Conservation (phyloP, 352 stramenopile species). For the Pythium sukuiense region DNA sequence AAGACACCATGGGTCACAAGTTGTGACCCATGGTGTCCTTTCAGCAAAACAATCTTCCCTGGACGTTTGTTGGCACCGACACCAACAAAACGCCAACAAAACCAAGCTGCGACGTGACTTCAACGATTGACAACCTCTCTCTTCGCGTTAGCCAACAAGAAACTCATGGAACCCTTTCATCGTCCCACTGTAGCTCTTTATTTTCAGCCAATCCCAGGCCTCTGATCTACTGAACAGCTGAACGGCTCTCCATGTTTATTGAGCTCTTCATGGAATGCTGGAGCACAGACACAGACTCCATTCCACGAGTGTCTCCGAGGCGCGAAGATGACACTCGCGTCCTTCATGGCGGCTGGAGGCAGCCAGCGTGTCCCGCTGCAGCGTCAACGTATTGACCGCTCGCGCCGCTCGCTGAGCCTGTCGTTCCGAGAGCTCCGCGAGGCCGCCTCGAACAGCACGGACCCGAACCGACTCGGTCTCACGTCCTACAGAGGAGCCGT, state of each 20-base stretch:
- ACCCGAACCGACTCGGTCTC: slow-evolving; percentile 33
- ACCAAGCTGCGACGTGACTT: not conserved
- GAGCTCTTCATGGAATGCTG: slow-evolving; percentile 2
- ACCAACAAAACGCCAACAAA: not conserved
- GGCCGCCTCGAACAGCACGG: not conserved
- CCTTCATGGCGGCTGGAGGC: not conserved
- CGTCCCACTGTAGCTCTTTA: not conserved
- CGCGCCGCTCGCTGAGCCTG: slow-evolving; percentile 4
- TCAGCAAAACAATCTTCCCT: not conserved
- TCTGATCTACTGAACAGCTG: not conserved
- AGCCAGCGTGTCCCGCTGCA: slow-evolving; percentile 13
- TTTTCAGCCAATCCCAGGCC: not conserved
- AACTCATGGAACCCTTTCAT: not conserved
- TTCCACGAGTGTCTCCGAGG: not conserved
- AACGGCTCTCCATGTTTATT: not conserved
- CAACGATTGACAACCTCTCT: not conserved
- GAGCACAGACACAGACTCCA: not conserved
- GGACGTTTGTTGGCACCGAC: not conserved
- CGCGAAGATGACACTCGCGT: not conserved
- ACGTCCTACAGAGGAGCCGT: slow-evolving; percentile 60
- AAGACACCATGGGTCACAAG: not conserved
- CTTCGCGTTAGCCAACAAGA: not conserved
- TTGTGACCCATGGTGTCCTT: not conserved
- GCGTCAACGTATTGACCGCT: slow-evolving; percentile 9
- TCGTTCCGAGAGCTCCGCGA: not conserved